Percentiles rank a stretch among this genome's conserved stretches.
Evolutionary conservation across 2,329 filamentous ascomycete species (phyloP).

Genomic region (Aureobasidium sp.): DNA sequence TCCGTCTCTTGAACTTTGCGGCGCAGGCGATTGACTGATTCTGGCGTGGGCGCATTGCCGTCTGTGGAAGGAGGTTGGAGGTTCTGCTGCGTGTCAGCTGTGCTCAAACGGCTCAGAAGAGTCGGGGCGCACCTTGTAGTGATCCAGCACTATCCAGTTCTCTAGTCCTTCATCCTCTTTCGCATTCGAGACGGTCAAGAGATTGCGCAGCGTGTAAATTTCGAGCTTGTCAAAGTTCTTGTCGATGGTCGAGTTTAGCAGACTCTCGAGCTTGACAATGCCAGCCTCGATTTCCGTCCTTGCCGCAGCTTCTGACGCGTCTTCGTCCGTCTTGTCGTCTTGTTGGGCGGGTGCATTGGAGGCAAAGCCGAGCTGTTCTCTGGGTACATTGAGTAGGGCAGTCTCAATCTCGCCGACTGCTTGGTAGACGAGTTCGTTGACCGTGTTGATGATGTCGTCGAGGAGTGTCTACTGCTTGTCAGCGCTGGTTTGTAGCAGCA

Average conservation of each 20-base stretch:
- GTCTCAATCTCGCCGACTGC: constrained; percentile 83
- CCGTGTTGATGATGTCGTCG: constrained; percentile 95
- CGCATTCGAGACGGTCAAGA: constrained; percentile 41
- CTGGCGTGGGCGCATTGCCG: constrained; percentile 50
- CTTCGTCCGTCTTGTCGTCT: constrained; percentile 27
- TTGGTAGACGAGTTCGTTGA: constrained; percentile 88
- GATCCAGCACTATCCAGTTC: constrained; percentile 71
- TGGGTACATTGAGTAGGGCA: constrained; percentile 66
- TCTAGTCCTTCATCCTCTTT: constrained; percentile 41
- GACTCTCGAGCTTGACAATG: constrained; percentile 42
- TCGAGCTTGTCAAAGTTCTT: constrained; percentile 47
- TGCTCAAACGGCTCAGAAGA: neutral
- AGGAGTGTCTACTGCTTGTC: constrained; percentile 63
- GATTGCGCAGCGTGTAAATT: constrained; percentile 83
- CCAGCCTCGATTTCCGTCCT: constrained; percentile 79
- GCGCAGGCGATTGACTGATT: constrained; percentile 64
- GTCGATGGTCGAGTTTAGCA: constrained; percentile 44
- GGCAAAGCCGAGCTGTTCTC: constrained; percentile 71
- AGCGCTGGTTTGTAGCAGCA: neutral
- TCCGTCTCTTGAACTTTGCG: constrained; percentile 71
- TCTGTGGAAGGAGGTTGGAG: constrained; percentile 24
- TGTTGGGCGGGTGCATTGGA: constrained; percentile 23
- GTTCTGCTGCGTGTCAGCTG: constrained; percentile 17
- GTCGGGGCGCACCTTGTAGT: constrained; percentile 63
- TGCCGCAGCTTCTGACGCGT: constrained; percentile 40